A percentile compares a stretch with the other conserved stretches of the same genome.
Conservation (phyloP, 1,284 basidiomycete genomes). For the Cerioporus squamosus region DNA sequence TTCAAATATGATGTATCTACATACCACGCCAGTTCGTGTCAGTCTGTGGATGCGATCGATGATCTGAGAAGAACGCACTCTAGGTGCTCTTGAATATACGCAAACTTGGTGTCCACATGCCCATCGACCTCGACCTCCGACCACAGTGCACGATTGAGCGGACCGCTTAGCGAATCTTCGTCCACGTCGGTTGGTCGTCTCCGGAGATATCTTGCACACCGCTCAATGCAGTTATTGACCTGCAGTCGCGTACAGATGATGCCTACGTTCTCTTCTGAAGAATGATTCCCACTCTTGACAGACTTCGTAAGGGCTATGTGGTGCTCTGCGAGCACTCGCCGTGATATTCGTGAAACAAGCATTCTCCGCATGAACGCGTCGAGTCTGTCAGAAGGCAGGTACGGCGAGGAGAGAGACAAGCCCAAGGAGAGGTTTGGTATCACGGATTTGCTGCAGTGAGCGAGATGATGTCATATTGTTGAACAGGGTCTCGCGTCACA, state of each 20-base stretch:
- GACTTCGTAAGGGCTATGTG: conserved; percentile 83
- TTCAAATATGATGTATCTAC: conserved; percentile 87
- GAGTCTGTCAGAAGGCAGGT: conserved; percentile 77
- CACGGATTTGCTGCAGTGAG: conserved; percentile 59
- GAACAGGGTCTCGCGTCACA: no score
- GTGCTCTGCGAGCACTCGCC: conserved; percentile 88
- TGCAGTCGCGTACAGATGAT: conserved; percentile 84
- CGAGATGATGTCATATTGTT: background rate
- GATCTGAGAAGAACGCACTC: conserved; percentile 55
- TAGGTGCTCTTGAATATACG: conserved; percentile 89
- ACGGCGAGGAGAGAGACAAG: conserved; percentile 76
- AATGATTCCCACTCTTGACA: conserved; percentile 41
- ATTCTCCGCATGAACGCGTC: conserved; percentile 92
- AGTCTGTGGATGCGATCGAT: background rate
- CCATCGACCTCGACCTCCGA: conserved; percentile 79
- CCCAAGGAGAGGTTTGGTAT: conserved; percentile 82
- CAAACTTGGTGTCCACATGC: conserved; percentile 72
- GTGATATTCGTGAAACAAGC: conserved; percentile 89
- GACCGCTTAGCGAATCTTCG: conserved; percentile 40
- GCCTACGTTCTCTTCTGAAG: conserved; percentile 60
- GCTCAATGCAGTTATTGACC: conserved; percentile 73
- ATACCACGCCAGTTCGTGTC: background rate
- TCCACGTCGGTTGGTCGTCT: conserved; percentile 51
- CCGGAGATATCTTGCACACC: conserved; percentile 65
- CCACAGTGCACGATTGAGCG: conserved; percentile 42